phyloP scores from a whole-genome alignment of 495 filamentous ascomycete genomes.

The Penicillium maclennaniae region DNA sequence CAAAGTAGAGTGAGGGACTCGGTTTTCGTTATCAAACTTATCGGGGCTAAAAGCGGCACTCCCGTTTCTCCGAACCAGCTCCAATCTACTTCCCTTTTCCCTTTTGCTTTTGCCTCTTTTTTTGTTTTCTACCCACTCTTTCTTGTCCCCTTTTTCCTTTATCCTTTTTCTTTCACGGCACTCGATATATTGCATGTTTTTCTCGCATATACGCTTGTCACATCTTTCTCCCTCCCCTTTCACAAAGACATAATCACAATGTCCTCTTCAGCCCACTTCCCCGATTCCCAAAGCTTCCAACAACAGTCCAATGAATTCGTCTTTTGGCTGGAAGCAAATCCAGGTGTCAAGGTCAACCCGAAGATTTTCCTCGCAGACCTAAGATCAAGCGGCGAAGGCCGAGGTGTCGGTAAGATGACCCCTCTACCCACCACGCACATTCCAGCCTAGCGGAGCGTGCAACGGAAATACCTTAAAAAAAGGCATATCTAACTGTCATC shows the following conservation, averaged over 20 bases:
- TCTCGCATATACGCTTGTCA: conserved; percentile 5
- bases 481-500: conserved; percentile 20
- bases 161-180: neutral
- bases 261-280: conserved; percentile 37
- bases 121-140: conserved; percentile 1
- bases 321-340: conserved; percentile 50
- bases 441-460: neutral
- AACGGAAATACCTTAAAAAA: conserved; percentile 14
- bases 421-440: conserved; percentile 22
- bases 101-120: conserved; percentile 19
- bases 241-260: conserved; percentile 21
- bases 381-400: conserved; percentile 46
- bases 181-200: conserved; percentile 2
- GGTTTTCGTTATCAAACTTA: conserved; percentile 10
- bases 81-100: conserved; percentile 13
- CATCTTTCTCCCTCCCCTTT: conserved; percentile 6
- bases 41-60: conserved; percentile 23
- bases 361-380: conserved; percentile 56
- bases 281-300: conserved; percentile 43
- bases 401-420: conserved; percentile 56
- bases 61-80: conserved; percentile 26
- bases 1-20: neutral
- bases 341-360: conserved; percentile 49
- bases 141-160: conserved; percentile 22
- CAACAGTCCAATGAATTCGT: conserved; percentile 48